Conservation (phyloP, 768 basidiomycete genomes). For the Boletus subcaerulescens region DNA sequence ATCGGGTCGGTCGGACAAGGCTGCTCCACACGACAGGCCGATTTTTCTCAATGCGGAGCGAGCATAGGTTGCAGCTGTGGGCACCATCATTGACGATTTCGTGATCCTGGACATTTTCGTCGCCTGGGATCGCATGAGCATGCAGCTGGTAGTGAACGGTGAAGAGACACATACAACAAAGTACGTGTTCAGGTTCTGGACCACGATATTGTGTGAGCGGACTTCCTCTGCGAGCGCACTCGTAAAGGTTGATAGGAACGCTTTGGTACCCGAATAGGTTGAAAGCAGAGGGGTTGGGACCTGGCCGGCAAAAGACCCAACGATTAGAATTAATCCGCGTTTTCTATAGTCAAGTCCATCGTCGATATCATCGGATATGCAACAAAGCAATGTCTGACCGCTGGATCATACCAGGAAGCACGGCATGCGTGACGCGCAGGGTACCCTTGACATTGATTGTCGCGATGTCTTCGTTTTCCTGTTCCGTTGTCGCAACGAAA, state of each 20-base stretch:
- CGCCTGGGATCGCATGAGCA: conserved; percentile 46
- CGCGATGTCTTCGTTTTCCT: conserved; percentile 83
- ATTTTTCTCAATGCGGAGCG: conserved; percentile 72
- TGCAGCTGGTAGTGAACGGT: neutral
- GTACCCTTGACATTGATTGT: conserved; percentile 83
- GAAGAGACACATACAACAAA: conserved; percentile 70
- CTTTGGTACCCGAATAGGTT: conserved; percentile 90
- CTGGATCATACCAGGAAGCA: conserved; percentile 81
- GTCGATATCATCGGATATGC: neutral
- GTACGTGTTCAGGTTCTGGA: conserved; percentile 87
- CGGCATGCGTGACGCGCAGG: conserved; percentile 71
- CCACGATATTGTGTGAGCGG: conserved; percentile 65
- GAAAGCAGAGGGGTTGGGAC: conserved; percentile 91
- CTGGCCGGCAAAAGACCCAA: conserved; percentile 89
- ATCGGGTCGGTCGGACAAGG: conserved; percentile 63
- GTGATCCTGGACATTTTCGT: conserved; percentile 95
- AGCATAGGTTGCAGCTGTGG: conserved; percentile 73
- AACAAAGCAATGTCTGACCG: conserved; percentile 39
- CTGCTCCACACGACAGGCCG: conserved; percentile 75
- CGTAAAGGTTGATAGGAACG: conserved; percentile 83
- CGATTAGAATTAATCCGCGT: conserved; percentile 82
- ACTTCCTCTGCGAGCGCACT: conserved; percentile 87
- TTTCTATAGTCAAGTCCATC: conserved; percentile 43
- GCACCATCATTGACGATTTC: conserved; percentile 62
- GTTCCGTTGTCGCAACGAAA: conserved; percentile 68